Conservation (phyloP, 2,329 filamentous ascomycete genomes). For the Phialophora expanda region DNA sequence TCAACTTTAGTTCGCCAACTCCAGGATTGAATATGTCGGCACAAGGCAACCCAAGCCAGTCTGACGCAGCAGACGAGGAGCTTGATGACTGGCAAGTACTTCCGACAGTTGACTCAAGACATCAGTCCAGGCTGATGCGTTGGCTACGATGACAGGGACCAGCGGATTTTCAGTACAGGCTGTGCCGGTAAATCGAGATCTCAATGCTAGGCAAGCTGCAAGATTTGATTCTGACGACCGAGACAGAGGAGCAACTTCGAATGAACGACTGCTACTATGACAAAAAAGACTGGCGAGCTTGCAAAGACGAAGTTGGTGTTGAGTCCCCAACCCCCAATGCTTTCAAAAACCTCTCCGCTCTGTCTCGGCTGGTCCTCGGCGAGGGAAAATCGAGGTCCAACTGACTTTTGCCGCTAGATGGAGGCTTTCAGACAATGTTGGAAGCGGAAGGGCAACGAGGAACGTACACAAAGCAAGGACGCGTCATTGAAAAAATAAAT, state of each 20-base stretch:
- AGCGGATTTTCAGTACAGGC: constrained; percentile 95
- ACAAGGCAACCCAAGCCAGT: constrained; percentile 54
- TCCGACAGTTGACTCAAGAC: constrained; percentile 13
- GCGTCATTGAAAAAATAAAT: constrained; percentile 38
- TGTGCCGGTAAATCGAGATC: constrained; percentile 67
- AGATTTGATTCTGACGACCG: constrained; percentile 7
- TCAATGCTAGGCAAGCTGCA: constrained; percentile 2
- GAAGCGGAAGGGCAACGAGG: constrained; percentile 86
- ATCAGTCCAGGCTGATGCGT: constrained; percentile 3
- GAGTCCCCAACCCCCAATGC: constrained; percentile 27
- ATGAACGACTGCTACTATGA: constrained; percentile 96
- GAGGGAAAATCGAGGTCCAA: constrained; percentile 1
- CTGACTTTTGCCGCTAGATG: constrained; percentile 65
- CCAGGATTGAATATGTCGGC: constrained; percentile 59
- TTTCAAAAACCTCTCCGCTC: constrained; percentile 7
- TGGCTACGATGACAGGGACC: constrained; percentile 70
- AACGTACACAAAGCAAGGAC: constrained; percentile 79
- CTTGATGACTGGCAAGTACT: constrained; percentile 83
- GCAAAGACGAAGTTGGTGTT: constrained; percentile 78
- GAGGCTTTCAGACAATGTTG: constrained; percentile 86
- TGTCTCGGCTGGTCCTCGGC: constrained; percentile 16
- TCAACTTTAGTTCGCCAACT: constrained; percentile 9
- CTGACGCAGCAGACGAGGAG: constrained; percentile 74
- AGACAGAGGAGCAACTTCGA: constrained; percentile 78
- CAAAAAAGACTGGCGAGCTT: constrained; percentile 93